A percentile compares a stretch with the other conserved stretches of the same genome.
These are phyloP conservation scores for Aspergillus olivimuriae DNA, from an alignment of 495 filamentous ascomycete genomes.

Conservation along the genomic window DNA sequence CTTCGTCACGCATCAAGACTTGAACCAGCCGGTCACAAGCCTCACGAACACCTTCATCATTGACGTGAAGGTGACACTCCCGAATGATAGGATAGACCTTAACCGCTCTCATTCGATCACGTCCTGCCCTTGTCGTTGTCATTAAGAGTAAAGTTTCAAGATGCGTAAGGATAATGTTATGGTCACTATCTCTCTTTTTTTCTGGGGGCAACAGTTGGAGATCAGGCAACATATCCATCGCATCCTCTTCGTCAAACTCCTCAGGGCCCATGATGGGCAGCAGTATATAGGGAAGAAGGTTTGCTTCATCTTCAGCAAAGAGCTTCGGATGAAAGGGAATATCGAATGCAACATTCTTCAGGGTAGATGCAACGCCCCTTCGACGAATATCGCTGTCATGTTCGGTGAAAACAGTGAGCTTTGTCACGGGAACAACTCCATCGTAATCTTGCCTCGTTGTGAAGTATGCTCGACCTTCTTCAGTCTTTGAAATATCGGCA, in stretches of 20 bases:
- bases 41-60: conserved; percentile 77
- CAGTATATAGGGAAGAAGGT: conserved; percentile 81
- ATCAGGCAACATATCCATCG: conserved; percentile 72
- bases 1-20: conserved; percentile 79
- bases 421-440: conserved; percentile 71
- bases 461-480: conserved; percentile 71
- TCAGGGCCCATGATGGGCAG: conserved; percentile 58
- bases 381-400: conserved; percentile 71
- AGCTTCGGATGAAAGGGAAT: conserved; percentile 63
- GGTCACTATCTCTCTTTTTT: conserved; percentile 74
- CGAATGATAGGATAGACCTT: conserved; percentile 85
- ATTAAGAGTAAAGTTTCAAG: conserved; percentile 81
- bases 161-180: conserved; percentile 71
- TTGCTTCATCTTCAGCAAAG: conserved; percentile 65
- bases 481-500: conserved; percentile 79
- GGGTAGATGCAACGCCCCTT: conserved; percentile 83
- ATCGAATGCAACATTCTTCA: conserved; percentile 81
- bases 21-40: conserved; percentile 87
- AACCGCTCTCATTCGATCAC: conserved; percentile 63
- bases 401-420: conserved; percentile 88
- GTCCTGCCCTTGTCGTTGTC: conserved; percentile 69
- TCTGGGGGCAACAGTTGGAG: conserved; percentile 83
- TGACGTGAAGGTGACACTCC: conserved; percentile 73
- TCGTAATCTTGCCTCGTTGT: conserved; percentile 68
- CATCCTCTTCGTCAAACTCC: conserved; percentile 60